A percentile compares a stretch with the other conserved stretches of the same genome.
Conservation (phyloP, 2,329 filamentous ascomycete genomes). For the Alternaria postmessia region DNA sequence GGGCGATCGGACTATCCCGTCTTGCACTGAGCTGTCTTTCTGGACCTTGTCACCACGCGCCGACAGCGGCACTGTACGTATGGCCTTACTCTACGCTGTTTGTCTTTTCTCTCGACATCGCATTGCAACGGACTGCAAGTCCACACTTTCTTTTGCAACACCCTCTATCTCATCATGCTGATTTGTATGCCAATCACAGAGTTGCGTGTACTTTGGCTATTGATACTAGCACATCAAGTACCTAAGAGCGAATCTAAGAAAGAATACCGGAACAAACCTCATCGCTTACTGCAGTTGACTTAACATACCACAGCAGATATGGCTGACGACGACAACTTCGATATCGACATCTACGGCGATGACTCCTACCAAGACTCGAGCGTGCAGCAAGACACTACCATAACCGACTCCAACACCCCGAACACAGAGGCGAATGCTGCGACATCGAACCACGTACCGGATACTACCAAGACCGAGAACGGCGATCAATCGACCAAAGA, state of each 20-base stretch:
- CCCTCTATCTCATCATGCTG: conserved; percentile 42
- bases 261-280: conserved; percentile 36
- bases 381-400: conserved; percentile 33
- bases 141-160: conserved; percentile 21
- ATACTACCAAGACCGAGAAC: conserved; percentile 18
- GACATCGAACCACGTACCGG: conserved; percentile 23
- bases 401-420: conserved; percentile 32
- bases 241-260: conserved; percentile 50
- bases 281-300: conserved; percentile 37
- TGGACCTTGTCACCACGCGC: conserved; percentile 42
- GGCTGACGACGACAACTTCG: conserved; percentile 73
- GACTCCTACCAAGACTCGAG: conserved; percentile 52
- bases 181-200: conserved; percentile 46
- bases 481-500: conserved; percentile 31
- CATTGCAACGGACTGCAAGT: conserved; percentile 21
- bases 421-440: conserved; percentile 45
- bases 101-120: conserved; percentile 21
- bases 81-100: conserved; percentile 45
- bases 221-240: conserved; percentile 48
- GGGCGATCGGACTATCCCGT: conserved; percentile 48
- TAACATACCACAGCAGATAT: conserved; percentile 44
- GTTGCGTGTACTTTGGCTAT: conserved; percentile 49
- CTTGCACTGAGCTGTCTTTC: conserved; percentile 46
- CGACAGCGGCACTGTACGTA: conserved; percentile 52
- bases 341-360: conserved; percentile 75